Evolutionary conservation across 2,329 filamentous ascomycete species (phyloP).

Genomic region (Trichoderma hamatum): DNA sequence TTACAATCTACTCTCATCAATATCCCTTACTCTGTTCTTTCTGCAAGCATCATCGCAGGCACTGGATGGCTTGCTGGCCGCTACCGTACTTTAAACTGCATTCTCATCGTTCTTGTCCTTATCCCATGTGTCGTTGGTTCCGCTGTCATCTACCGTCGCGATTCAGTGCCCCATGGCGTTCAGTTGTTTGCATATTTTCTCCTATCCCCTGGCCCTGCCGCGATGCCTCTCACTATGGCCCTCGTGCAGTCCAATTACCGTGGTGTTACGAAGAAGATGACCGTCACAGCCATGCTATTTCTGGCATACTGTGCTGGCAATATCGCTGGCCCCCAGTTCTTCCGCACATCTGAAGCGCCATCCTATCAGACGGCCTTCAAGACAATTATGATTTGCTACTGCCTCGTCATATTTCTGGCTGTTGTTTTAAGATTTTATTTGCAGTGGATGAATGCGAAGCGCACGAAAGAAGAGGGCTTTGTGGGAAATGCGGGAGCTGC

Average conservation of each 20-base stretch:
- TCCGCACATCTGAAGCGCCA: slow-evolving; percentile 53
- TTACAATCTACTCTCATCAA: slow-evolving; percentile 60
- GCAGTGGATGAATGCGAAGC: slow-evolving; percentile 47
- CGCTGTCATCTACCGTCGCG: slow-evolving; percentile 55
- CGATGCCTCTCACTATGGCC: slow-evolving; percentile 58
- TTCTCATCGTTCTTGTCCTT: slow-evolving; percentile 55
- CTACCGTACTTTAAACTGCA: slow-evolving; percentile 54
- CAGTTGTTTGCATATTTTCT: slow-evolving; percentile 63
- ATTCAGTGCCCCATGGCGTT: slow-evolving; percentile 44
- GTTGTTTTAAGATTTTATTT: slow-evolving; percentile 52
- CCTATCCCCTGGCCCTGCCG: slow-evolving; percentile 55
- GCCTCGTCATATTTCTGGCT: slow-evolving; percentile 50
- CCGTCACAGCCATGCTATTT: slow-evolving; percentile 59
- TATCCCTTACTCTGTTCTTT: slow-evolving; percentile 60
- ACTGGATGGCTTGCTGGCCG: slow-evolving; percentile 56
- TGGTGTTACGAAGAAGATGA: slow-evolving; percentile 64
- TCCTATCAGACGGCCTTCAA: slow-evolving; percentile 57
- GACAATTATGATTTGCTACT: slow-evolving; percentile 60
- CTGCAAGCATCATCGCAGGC: slow-evolving; percentile 51
- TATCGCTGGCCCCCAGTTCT: slow-evolving; percentile 60
- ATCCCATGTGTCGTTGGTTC: slow-evolving; percentile 56
- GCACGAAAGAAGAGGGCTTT: slow-evolving; percentile 49
- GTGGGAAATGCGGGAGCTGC: slow-evolving; percentile 48
- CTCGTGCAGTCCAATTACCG: slow-evolving; percentile 59
- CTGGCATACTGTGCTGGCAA: slow-evolving; percentile 60